These are phyloP conservation scores for Ophiobolus disseminans DNA, from an alignment of 2,329 filamentous ascomycete genomes.

Conservation along the genomic window DNA sequence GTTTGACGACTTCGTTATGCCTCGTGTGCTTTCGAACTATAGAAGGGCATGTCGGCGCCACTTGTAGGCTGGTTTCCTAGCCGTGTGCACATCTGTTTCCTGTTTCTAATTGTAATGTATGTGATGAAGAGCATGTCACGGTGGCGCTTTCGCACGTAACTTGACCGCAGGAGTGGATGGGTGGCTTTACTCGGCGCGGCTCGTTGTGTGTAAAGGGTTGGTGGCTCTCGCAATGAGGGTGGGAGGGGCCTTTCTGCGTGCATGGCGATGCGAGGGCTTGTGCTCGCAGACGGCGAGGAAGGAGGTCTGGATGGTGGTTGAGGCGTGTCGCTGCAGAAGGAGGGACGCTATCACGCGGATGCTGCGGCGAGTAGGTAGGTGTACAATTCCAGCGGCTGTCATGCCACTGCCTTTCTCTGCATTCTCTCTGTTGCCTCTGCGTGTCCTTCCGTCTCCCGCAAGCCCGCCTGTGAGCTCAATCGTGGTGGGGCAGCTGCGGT, in stretches of 20 bases:
- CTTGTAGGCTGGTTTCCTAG: background rate
- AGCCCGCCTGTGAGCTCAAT: constrained; percentile 8
- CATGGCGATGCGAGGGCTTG: no score
- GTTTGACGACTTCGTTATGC: constrained; percentile 6
- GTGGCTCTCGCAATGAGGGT: background rate
- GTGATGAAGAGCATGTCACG: constrained; percentile 25
- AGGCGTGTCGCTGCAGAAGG: background rate
- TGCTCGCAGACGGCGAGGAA: no score
- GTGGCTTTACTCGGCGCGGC: background rate
- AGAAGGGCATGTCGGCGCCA: background rate
- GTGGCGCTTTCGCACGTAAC: background rate
- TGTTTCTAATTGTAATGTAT: constrained; percentile 24
- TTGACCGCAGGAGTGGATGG: background rate
- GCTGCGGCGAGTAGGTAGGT: background rate
- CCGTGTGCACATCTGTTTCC: constrained; percentile 23
- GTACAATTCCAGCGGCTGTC: constrained; percentile 3
- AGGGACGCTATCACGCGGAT: no score
- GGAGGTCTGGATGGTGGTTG: no score
- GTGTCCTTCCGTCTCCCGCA: constrained; percentile 6
- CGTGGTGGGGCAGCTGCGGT: constrained; percentile 9
- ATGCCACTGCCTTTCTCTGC: constrained; percentile 19
- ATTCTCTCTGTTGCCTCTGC: constrained; percentile 12
- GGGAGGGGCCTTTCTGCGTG: background rate
- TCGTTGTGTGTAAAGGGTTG: background rate
- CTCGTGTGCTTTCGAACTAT: constrained; percentile 13